phyloP scores from a whole-genome alignment of 169 alveolate genomes.

The Babesia microti region DNA sequence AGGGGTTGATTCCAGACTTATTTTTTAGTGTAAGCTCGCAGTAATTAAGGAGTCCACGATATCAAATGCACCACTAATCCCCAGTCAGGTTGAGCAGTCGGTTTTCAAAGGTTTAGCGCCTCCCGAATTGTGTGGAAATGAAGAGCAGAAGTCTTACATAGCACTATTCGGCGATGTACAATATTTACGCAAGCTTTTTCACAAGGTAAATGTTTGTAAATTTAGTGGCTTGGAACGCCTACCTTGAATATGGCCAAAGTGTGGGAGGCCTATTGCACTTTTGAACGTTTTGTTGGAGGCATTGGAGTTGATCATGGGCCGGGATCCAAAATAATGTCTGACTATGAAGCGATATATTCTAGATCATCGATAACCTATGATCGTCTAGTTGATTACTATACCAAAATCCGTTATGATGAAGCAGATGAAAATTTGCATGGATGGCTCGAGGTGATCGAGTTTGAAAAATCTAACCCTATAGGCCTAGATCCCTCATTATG shows the following conservation, averaged over 20 bases:
- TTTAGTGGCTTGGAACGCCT: conserved; percentile 50
- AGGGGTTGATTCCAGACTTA: conserved; percentile 50
- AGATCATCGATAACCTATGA: conserved; percentile 11
- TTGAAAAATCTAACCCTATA: conserved; percentile 53
- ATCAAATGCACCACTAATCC: conserved; percentile 24
- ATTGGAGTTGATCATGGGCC: conserved; percentile 12
- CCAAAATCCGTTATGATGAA: conserved; percentile 9
- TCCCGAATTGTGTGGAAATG: no score
- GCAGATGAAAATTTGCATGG: conserved; percentile 1
- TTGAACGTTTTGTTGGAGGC: conserved; percentile 26
- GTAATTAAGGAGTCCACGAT: conserved; percentile 5
- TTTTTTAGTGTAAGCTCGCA: conserved; percentile 21
- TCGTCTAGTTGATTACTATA: conserved; percentile 1
- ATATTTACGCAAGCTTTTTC: conserved; percentile 32
- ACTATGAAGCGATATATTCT: conserved; percentile 11
- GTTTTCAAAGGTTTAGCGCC: conserved; percentile 29
- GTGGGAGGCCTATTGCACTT: conserved; percentile 54
- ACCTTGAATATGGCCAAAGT: conserved; percentile 53
- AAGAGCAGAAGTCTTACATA: conserved; percentile 20
- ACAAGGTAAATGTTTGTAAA: conserved; percentile 5
- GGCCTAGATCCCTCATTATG: conserved; percentile 17
- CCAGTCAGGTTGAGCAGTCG: conserved; percentile 50
- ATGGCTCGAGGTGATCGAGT: conserved; percentile 56
- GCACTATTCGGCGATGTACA: conserved; percentile 31
- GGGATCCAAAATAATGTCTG: conserved; percentile 29